Percentiles rank a stretch among this genome's conserved stretches.
Evolutionary conservation across 306 rosid genomes (phyloP).

Genomic region (Arachis hypogaea): DNA sequence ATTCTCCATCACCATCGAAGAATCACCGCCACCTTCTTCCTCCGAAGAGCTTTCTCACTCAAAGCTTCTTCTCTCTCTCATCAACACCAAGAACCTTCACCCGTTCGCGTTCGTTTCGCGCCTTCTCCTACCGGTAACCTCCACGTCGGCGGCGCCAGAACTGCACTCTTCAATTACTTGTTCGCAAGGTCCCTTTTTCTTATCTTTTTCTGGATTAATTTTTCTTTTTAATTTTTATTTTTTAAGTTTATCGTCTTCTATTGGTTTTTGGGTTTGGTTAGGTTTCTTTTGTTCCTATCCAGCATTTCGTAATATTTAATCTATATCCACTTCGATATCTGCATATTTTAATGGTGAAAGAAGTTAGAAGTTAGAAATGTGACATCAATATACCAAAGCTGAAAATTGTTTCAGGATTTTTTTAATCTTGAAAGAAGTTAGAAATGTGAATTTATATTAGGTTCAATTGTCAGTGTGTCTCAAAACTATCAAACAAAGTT

Average conservation of each 20-base stretch:
- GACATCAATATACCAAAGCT: no score
- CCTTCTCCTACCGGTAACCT: slow-evolving; percentile 98
- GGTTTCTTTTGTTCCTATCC: not conserved
- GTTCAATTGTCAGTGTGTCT: no score
- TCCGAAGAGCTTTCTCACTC: slow-evolving; percentile 57
- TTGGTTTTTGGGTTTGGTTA: not conserved
- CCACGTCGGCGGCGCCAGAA: slow-evolving; percentile 98
- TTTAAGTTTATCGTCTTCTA: not conserved
- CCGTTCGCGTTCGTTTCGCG: slow-evolving; percentile 90
- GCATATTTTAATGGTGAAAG: no score
- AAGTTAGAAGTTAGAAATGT: not conserved
- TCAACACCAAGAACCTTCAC: slow-evolving; percentile 41
- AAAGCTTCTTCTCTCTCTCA: slow-evolving; percentile 44
- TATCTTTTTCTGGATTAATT: not conserved
- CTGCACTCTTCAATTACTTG: slow-evolving; percentile 84
- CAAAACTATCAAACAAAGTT: no score
- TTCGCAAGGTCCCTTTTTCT: slow-evolving; percentile 57
- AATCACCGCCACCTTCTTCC: slow-evolving; percentile 25
- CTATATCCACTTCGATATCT: no score
- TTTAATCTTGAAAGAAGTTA: not conserved
- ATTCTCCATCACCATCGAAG: slow-evolving; percentile 41
- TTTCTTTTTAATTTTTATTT: not conserved
- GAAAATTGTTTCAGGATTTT: no score
- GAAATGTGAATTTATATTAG: not conserved
- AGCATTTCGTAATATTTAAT: not conserved